A percentile compares a stretch with the other conserved stretches of the same genome.
Conservation (phyloP, 495 filamentous ascomycete genomes). For the Talaromyces ruber region DNA sequence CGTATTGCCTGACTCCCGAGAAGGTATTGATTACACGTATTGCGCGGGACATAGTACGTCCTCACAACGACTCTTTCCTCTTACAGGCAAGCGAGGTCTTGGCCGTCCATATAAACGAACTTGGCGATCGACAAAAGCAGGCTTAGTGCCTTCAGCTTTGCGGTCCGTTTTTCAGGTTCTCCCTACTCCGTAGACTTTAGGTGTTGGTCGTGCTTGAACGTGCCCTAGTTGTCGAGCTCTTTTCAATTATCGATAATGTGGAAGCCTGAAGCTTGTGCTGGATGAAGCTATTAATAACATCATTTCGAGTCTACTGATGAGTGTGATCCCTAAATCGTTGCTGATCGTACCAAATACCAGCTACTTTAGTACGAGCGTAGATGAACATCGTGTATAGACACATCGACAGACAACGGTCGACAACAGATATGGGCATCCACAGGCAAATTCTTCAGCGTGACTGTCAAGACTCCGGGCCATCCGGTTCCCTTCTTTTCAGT, state of each 20-base stretch:
- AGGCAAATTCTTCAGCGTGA: not conserved
- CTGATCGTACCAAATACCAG: not conserved
- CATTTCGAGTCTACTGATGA: not conserved
- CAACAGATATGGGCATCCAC: not conserved
- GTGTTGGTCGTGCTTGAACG: not conserved
- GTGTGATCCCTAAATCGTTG: not conserved
- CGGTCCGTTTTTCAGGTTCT: not conserved
- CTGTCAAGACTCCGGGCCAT: not conserved
- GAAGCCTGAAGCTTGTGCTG: not conserved
- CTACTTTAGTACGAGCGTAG: not conserved
- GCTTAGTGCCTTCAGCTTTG: not conserved
- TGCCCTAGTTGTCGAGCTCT: not conserved
- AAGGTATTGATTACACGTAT: not conserved
- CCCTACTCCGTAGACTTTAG: not conserved
- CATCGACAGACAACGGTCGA: too few relatives aligned
- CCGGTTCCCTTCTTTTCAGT: not conserved
- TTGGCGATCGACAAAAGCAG: not conserved
- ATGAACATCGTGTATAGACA: not conserved
- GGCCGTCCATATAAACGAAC: not conserved
- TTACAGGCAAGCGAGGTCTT: not conserved
- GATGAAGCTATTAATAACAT: not conserved
- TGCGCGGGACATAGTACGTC: not conserved
- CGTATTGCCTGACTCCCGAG: not conserved
- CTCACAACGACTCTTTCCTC: not conserved
- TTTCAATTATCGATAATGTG: slow-evolving; percentile 1